Conservation (phyloP, 768 basidiomycete species). For the Russula olivacea region DNA sequence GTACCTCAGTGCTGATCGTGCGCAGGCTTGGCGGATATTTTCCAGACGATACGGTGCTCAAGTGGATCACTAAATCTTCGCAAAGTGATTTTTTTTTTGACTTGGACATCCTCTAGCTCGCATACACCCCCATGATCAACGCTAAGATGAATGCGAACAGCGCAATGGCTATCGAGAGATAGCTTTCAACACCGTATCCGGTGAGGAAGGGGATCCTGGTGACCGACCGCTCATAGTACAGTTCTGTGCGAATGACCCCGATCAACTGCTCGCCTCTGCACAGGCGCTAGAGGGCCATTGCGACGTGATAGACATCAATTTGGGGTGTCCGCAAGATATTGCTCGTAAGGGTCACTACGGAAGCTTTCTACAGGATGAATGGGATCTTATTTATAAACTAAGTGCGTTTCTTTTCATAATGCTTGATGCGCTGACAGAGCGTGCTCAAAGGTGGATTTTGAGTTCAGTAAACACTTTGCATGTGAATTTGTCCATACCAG, state of each 20-base stretch:
- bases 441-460: neutral
- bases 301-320: constrained; percentile 92
- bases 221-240: constrained; percentile 88
- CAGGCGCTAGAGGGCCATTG: constrained; percentile 68
- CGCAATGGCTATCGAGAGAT: constrained; percentile 54
- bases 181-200: constrained; percentile 60
- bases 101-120: constrained; percentile 43
- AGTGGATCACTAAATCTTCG: constrained; percentile 36
- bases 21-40: constrained; percentile 83
- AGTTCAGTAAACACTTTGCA: constrained; percentile 78
- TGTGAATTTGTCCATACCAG: constrained; percentile 77
- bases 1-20: neutral
- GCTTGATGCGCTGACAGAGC: neutral
- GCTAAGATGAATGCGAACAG: constrained; percentile 73
- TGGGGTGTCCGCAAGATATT: constrained; percentile 94
- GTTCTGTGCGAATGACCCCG: constrained; percentile 89
- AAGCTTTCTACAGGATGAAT: constrained; percentile 89
- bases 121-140: constrained; percentile 99
- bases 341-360: constrained; percentile 84
- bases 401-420: constrained; percentile 41
- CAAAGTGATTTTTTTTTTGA: constrained; percentile 9
- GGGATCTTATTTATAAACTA: constrained; percentile 78
- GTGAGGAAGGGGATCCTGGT: constrained; percentile 74
- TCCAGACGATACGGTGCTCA: constrained; percentile 79
- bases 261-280: constrained; percentile 72